phyloP scores from a whole-genome alignment of 1,284 basidiomycete species.

The Erythrobasidium hasegawianum region DNA sequence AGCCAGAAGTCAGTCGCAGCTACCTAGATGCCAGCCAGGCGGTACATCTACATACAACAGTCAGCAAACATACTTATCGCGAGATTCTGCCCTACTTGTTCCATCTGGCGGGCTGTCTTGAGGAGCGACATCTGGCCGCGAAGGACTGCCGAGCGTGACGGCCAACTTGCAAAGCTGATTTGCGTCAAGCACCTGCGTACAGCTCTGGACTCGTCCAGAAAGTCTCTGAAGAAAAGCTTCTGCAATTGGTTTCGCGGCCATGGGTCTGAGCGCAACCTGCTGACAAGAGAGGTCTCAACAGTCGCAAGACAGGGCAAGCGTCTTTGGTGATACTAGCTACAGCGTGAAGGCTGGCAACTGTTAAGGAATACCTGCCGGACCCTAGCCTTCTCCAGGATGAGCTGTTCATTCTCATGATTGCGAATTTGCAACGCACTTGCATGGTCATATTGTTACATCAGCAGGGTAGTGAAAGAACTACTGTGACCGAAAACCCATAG shows the following conservation, averaged over 20 bases:
- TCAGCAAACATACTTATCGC: not conserved
- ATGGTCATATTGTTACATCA: no score
- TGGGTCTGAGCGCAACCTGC: not conserved
- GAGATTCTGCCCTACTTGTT: not conserved
- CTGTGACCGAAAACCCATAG: no score
- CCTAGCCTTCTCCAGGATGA: no score
- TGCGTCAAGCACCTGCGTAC: conserved; percentile 1
- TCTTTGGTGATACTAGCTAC: no score
- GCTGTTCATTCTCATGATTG: no score
- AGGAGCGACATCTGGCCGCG: not conserved
- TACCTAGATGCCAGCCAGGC: conserved; percentile 10
- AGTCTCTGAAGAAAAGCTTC: conserved; percentile 1
- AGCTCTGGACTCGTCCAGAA: not conserved
- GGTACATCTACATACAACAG: not conserved
- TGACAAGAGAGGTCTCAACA: no score
- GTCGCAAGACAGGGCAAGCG: no score
- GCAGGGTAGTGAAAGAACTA: no score
- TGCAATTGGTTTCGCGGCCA: not conserved
- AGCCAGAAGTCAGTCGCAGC: not conserved
- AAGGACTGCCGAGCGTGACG: not conserved
- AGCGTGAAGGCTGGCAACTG: no score
- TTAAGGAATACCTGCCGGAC: no score
- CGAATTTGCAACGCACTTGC: no score
- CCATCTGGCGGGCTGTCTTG: not conserved
- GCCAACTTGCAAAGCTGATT: conserved; percentile 6